Base-by-base conservation (phyloP, 306 rosid species). In the Citrullus mucosospermus region DNA sequence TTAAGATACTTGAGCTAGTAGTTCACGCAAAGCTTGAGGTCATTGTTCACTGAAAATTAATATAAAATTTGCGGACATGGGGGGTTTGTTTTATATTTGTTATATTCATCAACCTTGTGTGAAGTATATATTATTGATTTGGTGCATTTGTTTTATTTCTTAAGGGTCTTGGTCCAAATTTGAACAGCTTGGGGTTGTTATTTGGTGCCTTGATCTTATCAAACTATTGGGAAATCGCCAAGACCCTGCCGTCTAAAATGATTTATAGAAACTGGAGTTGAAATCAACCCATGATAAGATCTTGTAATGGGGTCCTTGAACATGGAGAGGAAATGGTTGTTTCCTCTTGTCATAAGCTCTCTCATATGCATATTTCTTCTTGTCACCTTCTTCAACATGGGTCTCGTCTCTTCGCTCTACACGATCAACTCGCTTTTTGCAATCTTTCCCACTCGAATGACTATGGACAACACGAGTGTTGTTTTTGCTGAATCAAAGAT, bases 251-350 rank as follows among this genome's bases (percentile, higher is more conserved):
- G 66, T 20, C 56, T 3, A 76, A 38, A 54, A 71, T 71, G 39
- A 22, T 22, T 0, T 22, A 53, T 36, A 12, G 58, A 74, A 74
- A 74, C 78, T 34, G 28, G 32, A 53, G 48, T 53, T 46, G 71
- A 78, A 8, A 60, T 44, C 60, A 38, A 38, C 28, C 50, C 65
- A 79, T 79, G 77, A 79, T 79, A 69, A 66, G 81, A 79, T 34
- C 61, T 68, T 79, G 77, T 65, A 68, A 92, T 86, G 92, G 96
- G 97, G 72, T 81, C 83, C 68, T 61, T 86, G 48, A 81, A 87
- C 57, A 62, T 92, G 80, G 98, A 96, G 88, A 91, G 87, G 88
- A 96, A 91, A 86, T 92, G 98, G 99, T 3, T 96, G 51, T 86
- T 86, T 79, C 96, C 97, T 80, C 88, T 91, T 61, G 56, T 90